These are phyloP conservation scores for Tetrahymena thermophila DNA, from an alignment of 73 alveolate species.

Conservation along the genomic window DNA sequence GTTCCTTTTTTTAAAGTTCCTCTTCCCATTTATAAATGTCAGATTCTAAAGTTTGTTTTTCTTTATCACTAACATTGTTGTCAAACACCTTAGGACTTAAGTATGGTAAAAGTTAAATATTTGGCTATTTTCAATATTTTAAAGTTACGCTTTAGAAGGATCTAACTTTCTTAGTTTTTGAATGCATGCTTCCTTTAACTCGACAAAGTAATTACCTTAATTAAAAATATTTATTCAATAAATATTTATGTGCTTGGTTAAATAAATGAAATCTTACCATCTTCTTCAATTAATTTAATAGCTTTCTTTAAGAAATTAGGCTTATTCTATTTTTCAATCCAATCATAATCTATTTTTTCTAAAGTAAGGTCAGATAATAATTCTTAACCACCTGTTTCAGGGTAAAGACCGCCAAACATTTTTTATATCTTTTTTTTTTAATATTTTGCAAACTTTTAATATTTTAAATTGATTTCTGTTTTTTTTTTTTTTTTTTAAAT, in stretches of 20 bases:
- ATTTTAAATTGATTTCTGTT: neutral
- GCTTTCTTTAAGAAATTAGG: constrained; percentile 28
- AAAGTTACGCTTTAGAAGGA: constrained; percentile 5
- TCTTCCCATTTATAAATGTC: neutral
- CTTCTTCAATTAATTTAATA: constrained; percentile 19
- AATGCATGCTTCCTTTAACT: constrained; percentile 21
- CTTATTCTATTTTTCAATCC: constrained; percentile 27
- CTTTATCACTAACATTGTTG: neutral
- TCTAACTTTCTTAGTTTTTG: constrained; percentile 11
- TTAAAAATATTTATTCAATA: neutral
- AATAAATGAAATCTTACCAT: neutral
- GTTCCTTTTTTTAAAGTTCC: neutral
- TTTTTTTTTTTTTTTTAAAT: neutral
- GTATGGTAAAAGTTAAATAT: neutral
- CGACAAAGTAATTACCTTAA: constrained; percentile 10
- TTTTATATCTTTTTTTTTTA: neutral
- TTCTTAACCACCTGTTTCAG: neutral
- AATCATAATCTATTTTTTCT: constrained; percentile 41
- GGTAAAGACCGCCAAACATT: neutral
- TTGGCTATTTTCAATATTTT: neutral
- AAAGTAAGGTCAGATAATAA: constrained; percentile 18
- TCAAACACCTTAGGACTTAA: neutral
- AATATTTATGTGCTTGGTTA: neutral
- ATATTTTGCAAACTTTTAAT: neutral
- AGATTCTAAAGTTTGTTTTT: neutral